Conservation (phyloP, 352 stramenopile genomes). For the Globisporangium splendens region DNA sequence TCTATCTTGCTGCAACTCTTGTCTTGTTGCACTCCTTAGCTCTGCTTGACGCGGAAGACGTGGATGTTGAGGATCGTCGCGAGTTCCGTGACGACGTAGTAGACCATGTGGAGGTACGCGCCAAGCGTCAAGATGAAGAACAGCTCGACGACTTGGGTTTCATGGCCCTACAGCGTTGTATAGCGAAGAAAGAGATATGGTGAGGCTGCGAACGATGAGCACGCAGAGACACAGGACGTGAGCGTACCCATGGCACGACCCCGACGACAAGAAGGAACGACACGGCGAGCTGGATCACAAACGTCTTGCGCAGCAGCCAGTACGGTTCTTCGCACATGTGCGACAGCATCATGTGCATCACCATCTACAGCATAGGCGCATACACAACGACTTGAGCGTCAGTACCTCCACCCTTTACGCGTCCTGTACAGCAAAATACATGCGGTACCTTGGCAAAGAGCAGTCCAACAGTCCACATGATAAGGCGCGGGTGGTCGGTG, state of each 20-base stretch:
- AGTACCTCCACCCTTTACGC: background rate
- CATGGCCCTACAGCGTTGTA: slow-evolving; percentile 35
- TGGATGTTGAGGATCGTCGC: slow-evolving; percentile 71
- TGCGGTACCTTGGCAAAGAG: slow-evolving; percentile 71
- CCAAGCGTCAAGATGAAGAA: slow-evolving; percentile 74
- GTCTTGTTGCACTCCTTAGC: slow-evolving; percentile 14
- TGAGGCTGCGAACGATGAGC: background rate
- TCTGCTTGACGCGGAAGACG: slow-evolving; percentile 82
- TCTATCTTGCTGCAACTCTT: background rate
- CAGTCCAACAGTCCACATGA: slow-evolving; percentile 83
- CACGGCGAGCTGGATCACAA: slow-evolving; percentile 54
- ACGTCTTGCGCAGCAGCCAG: slow-evolving; percentile 84
- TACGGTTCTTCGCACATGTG: slow-evolving; percentile 87
- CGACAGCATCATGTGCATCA: slow-evolving; percentile 89
- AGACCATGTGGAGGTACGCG: slow-evolving; percentile 83
- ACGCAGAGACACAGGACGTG: too few species aligned
- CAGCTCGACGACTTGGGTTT: slow-evolving; percentile 65
- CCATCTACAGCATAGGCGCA: slow-evolving; percentile 48
- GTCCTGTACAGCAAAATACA: background rate
- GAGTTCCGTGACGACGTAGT: slow-evolving; percentile 73
- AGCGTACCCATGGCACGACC: slow-evolving; percentile 69
- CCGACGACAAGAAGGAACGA: slow-evolving; percentile 66
- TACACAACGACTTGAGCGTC: background rate
- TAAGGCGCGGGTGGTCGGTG: slow-evolving; percentile 71
- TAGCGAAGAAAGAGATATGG: background rate